Conservation (phyloP, 2,329 filamentous ascomycete species). For the Eutypella sp. region DNA sequence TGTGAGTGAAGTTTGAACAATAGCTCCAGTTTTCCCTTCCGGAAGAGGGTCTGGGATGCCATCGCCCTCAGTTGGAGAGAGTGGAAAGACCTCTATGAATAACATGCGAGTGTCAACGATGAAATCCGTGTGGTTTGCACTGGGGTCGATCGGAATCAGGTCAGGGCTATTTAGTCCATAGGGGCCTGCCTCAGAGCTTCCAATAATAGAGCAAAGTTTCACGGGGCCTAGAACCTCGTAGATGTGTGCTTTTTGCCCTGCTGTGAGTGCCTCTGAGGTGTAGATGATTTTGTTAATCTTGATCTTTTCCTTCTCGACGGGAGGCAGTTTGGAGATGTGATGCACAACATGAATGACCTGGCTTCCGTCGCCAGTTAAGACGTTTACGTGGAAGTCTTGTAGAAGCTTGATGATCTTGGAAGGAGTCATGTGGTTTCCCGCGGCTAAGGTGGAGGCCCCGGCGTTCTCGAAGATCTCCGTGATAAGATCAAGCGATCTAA, state of each 20-base stretch:
- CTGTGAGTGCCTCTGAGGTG: conserved; percentile 36
- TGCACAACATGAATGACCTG: conserved; percentile 33
- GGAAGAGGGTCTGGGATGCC: conserved; percentile 11
- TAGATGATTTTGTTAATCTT: conserved; percentile 37
- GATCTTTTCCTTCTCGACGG: conserved; percentile 16
- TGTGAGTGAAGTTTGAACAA: conserved; percentile 37
- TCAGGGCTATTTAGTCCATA: conserved; percentile 30
- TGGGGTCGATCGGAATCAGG: conserved; percentile 14
- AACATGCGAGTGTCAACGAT: conserved; percentile 33
- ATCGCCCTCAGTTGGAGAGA: conserved; percentile 8
- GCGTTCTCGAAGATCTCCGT: conserved; percentile 37
- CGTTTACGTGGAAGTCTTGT: conserved; percentile 30
- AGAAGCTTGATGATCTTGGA: conserved; percentile 22
- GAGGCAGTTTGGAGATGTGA: conserved; percentile 27
- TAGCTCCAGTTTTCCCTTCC: conserved; percentile 29
- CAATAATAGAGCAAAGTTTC: conserved; percentile 34
- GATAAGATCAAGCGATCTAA: conserved; percentile 34
- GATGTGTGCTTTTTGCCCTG: conserved; percentile 28
- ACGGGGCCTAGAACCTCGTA: conserved; percentile 23
- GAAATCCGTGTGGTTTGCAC: conserved; percentile 25
- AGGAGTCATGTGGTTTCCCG: conserved; percentile 25
- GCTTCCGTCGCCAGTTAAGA: conserved; percentile 32
- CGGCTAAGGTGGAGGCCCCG: conserved; percentile 33
- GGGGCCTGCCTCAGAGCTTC: conserved; percentile 38
- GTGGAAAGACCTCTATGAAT: conserved; percentile 32